Evolutionary conservation across 148 eudicot species (phyloP).

Genomic region (Rhododendron ovatum): DNA sequence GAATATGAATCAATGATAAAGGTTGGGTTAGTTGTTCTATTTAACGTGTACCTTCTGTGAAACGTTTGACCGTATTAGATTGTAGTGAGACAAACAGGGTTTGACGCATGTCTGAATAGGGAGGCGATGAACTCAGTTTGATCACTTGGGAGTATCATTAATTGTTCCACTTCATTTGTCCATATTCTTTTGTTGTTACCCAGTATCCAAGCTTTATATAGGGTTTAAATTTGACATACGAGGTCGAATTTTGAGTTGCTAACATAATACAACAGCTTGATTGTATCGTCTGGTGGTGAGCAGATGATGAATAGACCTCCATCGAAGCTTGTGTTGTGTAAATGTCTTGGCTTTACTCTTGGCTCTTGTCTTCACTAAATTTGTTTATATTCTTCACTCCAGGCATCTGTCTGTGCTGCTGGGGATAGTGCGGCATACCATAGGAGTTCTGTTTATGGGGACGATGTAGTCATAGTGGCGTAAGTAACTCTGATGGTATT

Average conservation of each 20-base stretch:
- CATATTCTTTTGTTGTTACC: not conserved
- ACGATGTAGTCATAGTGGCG: constrained; percentile 97
- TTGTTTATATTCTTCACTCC: constrained; percentile 9
- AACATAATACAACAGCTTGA: not conserved
- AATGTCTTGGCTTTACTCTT: not conserved
- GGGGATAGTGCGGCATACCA: constrained; percentile 82
- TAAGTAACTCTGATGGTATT: constrained; percentile 36
- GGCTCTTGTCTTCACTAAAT: not conserved
- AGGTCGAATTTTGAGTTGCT: not conserved
- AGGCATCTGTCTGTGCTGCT: constrained; percentile 74
- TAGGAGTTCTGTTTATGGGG: constrained; percentile 64
- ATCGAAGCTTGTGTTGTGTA: not conserved
- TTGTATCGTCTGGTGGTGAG: not conserved
- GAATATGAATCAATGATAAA: not conserved
- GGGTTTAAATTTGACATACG: not conserved
- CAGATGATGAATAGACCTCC: not conserved
- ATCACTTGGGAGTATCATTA: not conserved
- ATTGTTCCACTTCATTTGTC: not conserved
- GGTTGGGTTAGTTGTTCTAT: not conserved
- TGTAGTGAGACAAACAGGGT: not conserved
- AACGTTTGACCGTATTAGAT: not conserved
- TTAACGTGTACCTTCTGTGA: not conserved
- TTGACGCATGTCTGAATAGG: not conserved
- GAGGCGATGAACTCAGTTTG: not conserved
- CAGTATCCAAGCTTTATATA: not conserved